Evolutionary conservation across 495 filamentous ascomycete genomes (phyloP), one percentile per base, ranked within the genome.

Genomic region (Mytilinidion resinicola): DNA sequence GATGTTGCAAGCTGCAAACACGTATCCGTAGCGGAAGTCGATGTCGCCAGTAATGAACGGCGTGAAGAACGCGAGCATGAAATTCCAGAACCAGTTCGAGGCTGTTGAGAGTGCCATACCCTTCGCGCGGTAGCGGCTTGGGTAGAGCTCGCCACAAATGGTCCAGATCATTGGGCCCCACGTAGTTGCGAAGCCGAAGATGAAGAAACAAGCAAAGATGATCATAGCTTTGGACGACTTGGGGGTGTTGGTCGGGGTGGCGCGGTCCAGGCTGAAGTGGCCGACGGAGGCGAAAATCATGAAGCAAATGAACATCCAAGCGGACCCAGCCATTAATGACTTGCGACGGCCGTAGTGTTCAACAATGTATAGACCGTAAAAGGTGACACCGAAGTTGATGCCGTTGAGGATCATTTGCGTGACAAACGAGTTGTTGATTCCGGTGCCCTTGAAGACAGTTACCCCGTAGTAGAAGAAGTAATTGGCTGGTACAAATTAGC

Each of bases 71-170:
- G 83, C 82, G 65, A 93, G 84, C 62, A 92, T 70, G 77, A 92
- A 96, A 72, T 95, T 96, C 85, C 85, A 93, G 55, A 84, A 80
- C 90, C 90, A 96, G 76, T 95, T 96, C 53, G 83, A 80, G 6
- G 86, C 83, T 0, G 90, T 93, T 14, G 86, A 85, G 15, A 91
- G 67, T 36, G 84, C 87, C 79, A 91, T 90, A 63, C 80, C 84
- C 34, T 82, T 80, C 17, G 86, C 87, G 43, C 89, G 82, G 71
- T 90, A 89, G 48, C 83, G 78, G 55, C 82, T 78, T 19, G 90
- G 90, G 70, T 89, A 95, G 66, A 93, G 81, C 74, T 96, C 90
- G 51, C 84, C 85, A 47, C 85, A 83, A 54, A 89, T 82, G 25
- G 84, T 79, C 89, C 89, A 95, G 42, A 91, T 80, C 30, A 91